Percentiles rank a stretch among this genome's conserved stretches.
Conservation (phyloP, 73 alveolate species). For the Tetrahymena thermophila region DNA sequence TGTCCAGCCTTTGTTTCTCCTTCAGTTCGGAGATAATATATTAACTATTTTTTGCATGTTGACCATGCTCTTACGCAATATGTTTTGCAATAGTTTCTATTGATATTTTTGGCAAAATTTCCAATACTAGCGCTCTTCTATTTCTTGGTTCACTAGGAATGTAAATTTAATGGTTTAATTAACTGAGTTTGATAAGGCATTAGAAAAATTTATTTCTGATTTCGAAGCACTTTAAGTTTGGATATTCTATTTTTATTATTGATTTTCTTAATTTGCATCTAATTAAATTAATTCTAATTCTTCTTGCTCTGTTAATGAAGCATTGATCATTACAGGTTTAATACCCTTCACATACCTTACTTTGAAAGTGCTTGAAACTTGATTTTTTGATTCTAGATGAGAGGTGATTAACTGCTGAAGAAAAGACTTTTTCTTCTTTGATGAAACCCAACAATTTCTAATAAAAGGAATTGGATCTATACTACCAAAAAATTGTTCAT, state of each 20-base stretch:
- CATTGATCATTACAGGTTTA: neutral
- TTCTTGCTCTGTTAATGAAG: neutral
- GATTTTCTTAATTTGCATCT: neutral
- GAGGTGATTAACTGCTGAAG: neutral
- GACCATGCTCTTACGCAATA: neutral
- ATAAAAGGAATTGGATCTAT: neutral
- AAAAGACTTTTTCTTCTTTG: neutral
- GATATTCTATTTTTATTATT: neutral
- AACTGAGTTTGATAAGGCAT: neutral
- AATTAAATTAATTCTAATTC: neutral
- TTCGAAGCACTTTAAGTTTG: neutral
- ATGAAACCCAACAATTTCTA: neutral
- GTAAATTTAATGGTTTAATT: neutral
- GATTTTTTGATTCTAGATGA: neutral
- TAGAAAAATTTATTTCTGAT: neutral
- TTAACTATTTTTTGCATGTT: neutral
- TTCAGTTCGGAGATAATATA: neutral
- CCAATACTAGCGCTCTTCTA: neutral
- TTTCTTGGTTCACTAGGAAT: neutral
- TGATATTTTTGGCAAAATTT: neutral
- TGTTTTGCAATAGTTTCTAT: neutral
- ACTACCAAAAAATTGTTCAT: neutral
- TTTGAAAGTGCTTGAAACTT: neutral
- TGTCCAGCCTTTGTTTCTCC: constrained; percentile 1
- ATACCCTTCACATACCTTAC: neutral